Evolutionary conservation across 2,329 filamentous ascomycete genomes (phyloP), one percentile per base, ranked within the genome.

Genomic region (Oidium heveae): DNA sequence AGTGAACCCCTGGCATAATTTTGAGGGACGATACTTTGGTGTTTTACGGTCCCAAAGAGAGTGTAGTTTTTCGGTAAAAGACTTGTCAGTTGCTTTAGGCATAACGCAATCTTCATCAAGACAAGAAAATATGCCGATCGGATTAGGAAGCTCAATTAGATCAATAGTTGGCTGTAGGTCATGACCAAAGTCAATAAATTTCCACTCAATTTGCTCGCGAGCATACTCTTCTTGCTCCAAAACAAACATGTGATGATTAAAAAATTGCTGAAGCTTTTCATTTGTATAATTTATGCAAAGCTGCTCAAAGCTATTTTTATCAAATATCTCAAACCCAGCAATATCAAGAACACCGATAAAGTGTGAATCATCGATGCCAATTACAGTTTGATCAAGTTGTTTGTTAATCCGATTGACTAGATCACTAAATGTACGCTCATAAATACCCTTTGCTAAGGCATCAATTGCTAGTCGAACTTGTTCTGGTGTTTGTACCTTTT

Each of bases 211-310:
- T 67, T 95, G 86, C 66, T 98, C 91, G 51, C 89, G 75, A 9
- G 91, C 88, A 66, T 98, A 98, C 66, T 98, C 91, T 67, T 98
- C 91, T 64, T 98, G 91, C 66, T 98, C 91, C 8, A 98, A 73
- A 10, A 98, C 91, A 64, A 98, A 98, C 91, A 98, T 98, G 71
- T 98, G 93, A 66, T 98, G 91, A 63, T 98, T 98, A 76, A 98
- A 98, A 68, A 98, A 98, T 61, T 98, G 91, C 64, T 98, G 91
- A 7, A 98, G 77, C 67, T 95, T 98, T 68, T 98, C 91, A 68
- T 98, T 98, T 58, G 93, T 96, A 69, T 98, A 98, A 69, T 98
- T 98, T 74, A 98, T 98, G 71, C 91, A 98, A 6, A 98, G 75
- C 67, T 98, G 91, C 67, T 98, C 91, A 63, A 98, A 98, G 71